Base-by-base conservation (phyloP, 2,329 filamentous ascomycete genomes). In the Graphiopsis chlorocephala region DNA sequence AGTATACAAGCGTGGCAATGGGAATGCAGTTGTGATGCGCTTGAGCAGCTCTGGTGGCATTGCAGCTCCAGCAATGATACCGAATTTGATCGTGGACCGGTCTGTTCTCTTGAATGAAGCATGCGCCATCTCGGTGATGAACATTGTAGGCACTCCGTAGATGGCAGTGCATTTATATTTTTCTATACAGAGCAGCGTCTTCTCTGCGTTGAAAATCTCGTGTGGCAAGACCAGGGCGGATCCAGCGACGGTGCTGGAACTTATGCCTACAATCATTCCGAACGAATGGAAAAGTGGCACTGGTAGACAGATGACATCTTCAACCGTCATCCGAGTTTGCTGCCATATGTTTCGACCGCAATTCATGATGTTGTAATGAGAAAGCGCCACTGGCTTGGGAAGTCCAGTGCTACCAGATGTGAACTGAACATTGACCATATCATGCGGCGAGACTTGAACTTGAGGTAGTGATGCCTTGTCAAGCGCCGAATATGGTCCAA, bases 231-330 rank as follows among this genome's bases (percentile, higher is more conserved):
- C 87, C 58, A 93, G 88, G 75, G 89, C 90, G 42, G 86, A 86
- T 55, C 91, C 90, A 74, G 93, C 90, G 0, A 89, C 92, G 59
- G 93, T 78, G 50, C 86, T 83, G 1, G 90, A 87, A 64, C 93
- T 84, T 55, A 93, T 82, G 8, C 91, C 91, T 3, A 93, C 85
- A 0, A 93, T 90, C 10, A 94, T 84, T 1, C 91, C 91, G 73
- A 94, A 94, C 79, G 90, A 94, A 80, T 95, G 92, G 81, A 95
- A 95, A 2, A 95, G 83, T 0, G 91, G 91, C 0, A 91, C 91
- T 2, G 91, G 91, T 74, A 91, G 94, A 80, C 91, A 94, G 11
- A 95, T 82, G 8, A 88, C 81, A 72, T 93, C 90, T 50, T 82
- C 79, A 2, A 85, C 78, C 0, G 85, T 87, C 17, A 94, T 82